Base-by-base conservation (phyloP, 164 flowering plant genomes). In the Macadamia integrifolia region DNA sequence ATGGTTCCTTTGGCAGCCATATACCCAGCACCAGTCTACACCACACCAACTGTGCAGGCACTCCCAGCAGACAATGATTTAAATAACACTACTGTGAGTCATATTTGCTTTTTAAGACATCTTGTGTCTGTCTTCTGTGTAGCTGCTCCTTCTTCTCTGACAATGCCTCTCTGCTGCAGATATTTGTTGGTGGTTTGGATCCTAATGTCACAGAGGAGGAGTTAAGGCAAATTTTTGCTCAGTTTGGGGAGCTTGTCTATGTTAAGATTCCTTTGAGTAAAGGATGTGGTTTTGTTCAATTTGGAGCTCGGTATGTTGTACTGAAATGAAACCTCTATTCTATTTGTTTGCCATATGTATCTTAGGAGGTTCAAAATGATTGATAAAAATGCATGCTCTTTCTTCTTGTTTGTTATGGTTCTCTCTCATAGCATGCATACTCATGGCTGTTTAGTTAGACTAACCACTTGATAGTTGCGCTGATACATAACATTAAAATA, bases 261-360 rank as follows among this genome's bases (percentile, higher is more conserved):
- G 94, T 85, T 42, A 95, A 91, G 78, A 89, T 92, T 78, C 93
- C 96, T 60, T 82, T 78, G 14, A 76, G 83, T 64, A 87, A 78
- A 81, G 98, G 97, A 61, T 92, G 88, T 80, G 99, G 97, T 23
- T 92, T 90, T 80, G 87, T 95, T 67, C 97, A 92, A 72, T 95
- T 85, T 77, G 82, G 77, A 35, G 61, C 89, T 13, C 92, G 99
- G 99, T 92, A 64, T 66, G 70, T 69, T 52, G 14, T 56, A 13
- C 3, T n/a, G 32, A 52, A 40, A 57, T 9, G 40, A n/a, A 44
- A n/a, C 40, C 18, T 60, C 65, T 60, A 49, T 31, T 65, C 60
- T 18, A 23, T 29, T 61, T 28, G 48, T 14, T 69, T 56, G 14
- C 52, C 4, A 29, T 28, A 11, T 9, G 31, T 60, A 8, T 59